Percentiles rank a stretch among this genome's conserved stretches.
phyloP scores from a whole-genome alignment of 1,284 basidiomycete species.

The Somion occarium region DNA sequence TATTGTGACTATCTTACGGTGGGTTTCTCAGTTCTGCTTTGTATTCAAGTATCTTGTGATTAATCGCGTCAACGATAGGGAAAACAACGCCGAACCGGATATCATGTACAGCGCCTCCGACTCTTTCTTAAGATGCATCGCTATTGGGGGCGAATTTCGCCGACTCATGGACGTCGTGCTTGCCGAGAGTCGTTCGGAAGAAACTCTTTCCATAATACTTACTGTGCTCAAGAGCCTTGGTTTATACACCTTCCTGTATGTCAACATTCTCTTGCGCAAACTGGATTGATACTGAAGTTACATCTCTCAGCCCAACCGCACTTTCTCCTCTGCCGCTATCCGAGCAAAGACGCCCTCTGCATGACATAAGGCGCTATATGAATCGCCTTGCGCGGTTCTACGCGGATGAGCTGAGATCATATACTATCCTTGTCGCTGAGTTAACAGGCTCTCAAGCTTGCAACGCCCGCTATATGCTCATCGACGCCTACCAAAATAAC shows the following conservation, averaged over 20 bases:
- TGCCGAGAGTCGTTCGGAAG: background rate
- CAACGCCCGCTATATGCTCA: slow-evolving; percentile 5
- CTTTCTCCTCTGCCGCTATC: background rate
- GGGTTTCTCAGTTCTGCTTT: background rate
- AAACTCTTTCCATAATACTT: slow-evolving; percentile 1
- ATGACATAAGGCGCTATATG: slow-evolving; percentile 1
- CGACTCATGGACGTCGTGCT: slow-evolving; percentile 1
- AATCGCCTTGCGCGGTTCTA: slow-evolving; percentile 3
- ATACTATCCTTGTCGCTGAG: slow-evolving; percentile 5
- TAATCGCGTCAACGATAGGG: background rate
- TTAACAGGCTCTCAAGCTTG: slow-evolving; percentile 4
- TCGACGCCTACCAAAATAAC: background rate
- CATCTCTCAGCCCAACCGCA: background rate
- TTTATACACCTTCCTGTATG: background rate
- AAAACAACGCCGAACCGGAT: slow-evolving; percentile 2
- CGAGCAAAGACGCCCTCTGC: background rate
- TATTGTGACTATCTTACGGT: background rate
- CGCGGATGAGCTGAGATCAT: slow-evolving; percentile 3
- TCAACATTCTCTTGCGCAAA: background rate
- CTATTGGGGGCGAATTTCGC: slow-evolving; percentile 3
- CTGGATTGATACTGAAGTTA: background rate
- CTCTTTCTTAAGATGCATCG: slow-evolving; percentile 7
- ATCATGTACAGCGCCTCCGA: slow-evolving; percentile 8
- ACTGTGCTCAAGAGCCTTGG: background rate
- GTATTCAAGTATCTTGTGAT: background rate